Evolutionary conservation across 176 grass and related monocot species (phyloP).

Genomic region (Bonia amplexicaulis): DNA sequence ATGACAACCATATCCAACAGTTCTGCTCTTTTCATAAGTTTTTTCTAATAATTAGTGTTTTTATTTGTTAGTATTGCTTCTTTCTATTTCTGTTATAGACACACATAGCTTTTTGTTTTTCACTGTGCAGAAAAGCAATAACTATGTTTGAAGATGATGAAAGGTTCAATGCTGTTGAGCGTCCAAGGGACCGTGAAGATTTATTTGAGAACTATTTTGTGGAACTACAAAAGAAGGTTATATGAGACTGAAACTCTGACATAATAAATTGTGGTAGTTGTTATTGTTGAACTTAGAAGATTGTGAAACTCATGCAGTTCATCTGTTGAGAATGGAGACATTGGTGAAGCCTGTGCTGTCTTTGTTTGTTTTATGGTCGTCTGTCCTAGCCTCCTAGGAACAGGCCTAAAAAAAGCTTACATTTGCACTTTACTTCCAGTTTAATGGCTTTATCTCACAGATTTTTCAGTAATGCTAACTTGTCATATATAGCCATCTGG

Average conservation of each 20-base stretch:
- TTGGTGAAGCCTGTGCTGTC: not conserved
- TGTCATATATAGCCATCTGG: not conserved
- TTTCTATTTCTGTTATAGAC: conserved; percentile 1
- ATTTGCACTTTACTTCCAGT: not conserved
- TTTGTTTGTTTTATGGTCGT: not conserved
- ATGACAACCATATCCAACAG: not conserved
- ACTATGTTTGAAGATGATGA: conserved; percentile 59
- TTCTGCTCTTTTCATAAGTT: not conserved
- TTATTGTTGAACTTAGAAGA: not conserved
- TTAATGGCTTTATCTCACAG: not conserved
- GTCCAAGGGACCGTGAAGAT: conserved; percentile 81
- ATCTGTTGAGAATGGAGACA: not conserved
- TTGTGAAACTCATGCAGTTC: not conserved
- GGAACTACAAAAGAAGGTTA: conserved; percentile 95
- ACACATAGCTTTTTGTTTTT: not conserved
- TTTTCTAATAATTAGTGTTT: not conserved
- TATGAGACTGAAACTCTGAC: not conserved
- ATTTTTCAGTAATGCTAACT: not conserved
- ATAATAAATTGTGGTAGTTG: not conserved
- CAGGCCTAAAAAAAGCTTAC: not conserved
- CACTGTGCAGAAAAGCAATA: conserved; percentile 70
- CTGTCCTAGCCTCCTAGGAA: not conserved
- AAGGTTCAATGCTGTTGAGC: conserved; percentile 32
- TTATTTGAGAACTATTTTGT: conserved; percentile 90
- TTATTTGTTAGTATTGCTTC: not conserved